These are phyloP conservation scores for Bruguiera parviflora DNA, from an alignment of 345 rosid species.

Conservation along the genomic window DNA sequence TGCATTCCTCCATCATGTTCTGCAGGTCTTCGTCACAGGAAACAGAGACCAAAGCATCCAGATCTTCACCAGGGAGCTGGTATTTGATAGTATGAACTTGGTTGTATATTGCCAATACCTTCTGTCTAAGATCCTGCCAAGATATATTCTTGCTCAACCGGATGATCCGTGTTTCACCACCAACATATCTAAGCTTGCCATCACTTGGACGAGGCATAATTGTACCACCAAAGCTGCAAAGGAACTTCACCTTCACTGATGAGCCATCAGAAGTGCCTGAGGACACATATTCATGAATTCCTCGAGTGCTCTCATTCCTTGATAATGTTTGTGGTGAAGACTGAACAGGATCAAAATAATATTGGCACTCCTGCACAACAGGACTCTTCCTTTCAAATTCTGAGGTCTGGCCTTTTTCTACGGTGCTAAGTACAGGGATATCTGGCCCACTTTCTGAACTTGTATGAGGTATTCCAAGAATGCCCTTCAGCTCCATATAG, in stretches of 20 bases:
- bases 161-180: conserved; percentile 33
- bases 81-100: conserved; percentile 26
- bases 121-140: conserved; percentile 30
- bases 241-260: conserved; percentile 25
- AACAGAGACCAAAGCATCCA: conserved; percentile 32
- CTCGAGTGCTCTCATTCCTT: conserved; percentile 42
- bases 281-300: conserved; percentile 19
- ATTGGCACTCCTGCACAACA: conserved; percentile 16
- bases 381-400: conserved; percentile 30
- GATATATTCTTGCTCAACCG: conserved; percentile 23
- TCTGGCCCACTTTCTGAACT: conserved; percentile 38
- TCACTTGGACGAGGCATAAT: conserved; percentile 36
- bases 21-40: conserved; percentile 34
- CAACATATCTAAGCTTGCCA: conserved; percentile 34
- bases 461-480: conserved; percentile 22
- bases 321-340: conserved; percentile 38
- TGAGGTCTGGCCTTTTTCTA: conserved; percentile 22
- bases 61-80: conserved; percentile 39
- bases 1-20: conserved; percentile 40
- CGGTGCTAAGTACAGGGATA: conserved; percentile 10
- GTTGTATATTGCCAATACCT: conserved; percentile 20
- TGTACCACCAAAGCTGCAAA: conserved; percentile 34
- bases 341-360: conserved; percentile 37
- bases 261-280: conserved; percentile 21
- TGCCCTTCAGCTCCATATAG: conserved; percentile 24